Percentiles rank a stretch among this genome's conserved stretches.
Conservation (phyloP, 179 eudicot genomes). For the Carnegiea gigantea region DNA sequence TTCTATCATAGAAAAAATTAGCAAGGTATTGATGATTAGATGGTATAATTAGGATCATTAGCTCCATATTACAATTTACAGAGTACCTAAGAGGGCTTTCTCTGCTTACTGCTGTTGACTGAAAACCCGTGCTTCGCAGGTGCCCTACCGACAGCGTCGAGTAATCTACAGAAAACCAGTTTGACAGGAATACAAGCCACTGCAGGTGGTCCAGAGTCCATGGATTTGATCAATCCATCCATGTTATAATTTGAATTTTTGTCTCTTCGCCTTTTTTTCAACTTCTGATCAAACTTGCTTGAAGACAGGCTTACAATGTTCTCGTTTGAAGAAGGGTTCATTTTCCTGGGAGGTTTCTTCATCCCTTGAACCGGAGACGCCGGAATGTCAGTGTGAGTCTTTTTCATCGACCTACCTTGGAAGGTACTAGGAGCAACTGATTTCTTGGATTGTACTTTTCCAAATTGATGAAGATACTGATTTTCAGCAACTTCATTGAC, state of each 20-base stretch:
- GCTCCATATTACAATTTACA: constrained; percentile 51
- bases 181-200: constrained; percentile 91
- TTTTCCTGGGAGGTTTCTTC: constrained; percentile 48
- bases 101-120: constrained; percentile 35
- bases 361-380: constrained; percentile 31
- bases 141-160: constrained; percentile 68
- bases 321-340: constrained; percentile 47
- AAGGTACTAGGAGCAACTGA: constrained; percentile 28
- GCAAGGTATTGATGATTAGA: constrained; percentile 29
- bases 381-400: constrained; percentile 26
- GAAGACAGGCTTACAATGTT: constrained; percentile 68
- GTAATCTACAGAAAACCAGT: constrained; percentile 80
- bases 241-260: constrained; percentile 24
- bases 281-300: constrained; percentile 49
- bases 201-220: constrained; percentile 43
- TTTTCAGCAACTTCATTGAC: constrained; percentile 38
- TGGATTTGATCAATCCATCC: constrained; percentile 61
- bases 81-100: constrained; percentile 35
- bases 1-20: constrained; percentile 14
- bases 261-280: constrained; percentile 30
- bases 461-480: constrained; percentile 40
- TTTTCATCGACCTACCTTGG: constrained; percentile 28
- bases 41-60: constrained; percentile 36
- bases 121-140: constrained; percentile 34
- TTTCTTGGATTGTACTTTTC: constrained; percentile 36